Conservation (phyloP, 441 rosid species). For the Erysimum cheiri region DNA sequence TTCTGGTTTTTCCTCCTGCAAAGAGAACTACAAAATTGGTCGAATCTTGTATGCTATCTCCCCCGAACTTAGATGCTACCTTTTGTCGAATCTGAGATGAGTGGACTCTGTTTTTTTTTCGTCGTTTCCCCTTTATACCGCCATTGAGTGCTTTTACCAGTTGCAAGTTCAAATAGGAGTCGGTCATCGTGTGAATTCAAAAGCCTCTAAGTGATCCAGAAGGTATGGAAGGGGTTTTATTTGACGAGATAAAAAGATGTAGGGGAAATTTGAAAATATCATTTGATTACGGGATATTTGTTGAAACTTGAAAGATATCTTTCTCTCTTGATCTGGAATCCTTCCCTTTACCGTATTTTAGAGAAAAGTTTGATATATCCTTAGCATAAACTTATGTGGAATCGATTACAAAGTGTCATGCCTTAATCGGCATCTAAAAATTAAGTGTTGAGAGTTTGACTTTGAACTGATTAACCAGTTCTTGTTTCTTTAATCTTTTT, state of each 20-base stretch:
- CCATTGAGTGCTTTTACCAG: conserved; percentile 6
- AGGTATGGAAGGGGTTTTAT: background rate
- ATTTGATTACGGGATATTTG: conserved; percentile 1
- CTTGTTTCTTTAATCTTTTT: background rate
- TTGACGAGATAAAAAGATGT: background rate
- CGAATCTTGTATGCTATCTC: conserved; percentile 13
- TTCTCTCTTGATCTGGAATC: background rate
- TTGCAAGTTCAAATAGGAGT: conserved; percentile 18
- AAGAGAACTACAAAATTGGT: conserved; percentile 29
- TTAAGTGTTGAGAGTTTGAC: background rate
- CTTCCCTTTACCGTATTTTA: background rate
- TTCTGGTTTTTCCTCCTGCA: conserved; percentile 25
- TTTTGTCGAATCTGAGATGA: conserved; percentile 27
- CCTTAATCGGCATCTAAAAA: conserved; percentile 11
- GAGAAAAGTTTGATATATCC: conserved; percentile 36
- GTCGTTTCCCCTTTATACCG: background rate
- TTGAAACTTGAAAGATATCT: background rate
- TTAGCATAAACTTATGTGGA: conserved; percentile 31
- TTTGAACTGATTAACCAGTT: background rate
- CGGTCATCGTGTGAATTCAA: background rate
- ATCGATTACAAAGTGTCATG: background rate
- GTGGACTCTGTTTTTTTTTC: background rate
- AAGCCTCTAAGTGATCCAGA: background rate
- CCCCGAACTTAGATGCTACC: conserved; percentile 27
- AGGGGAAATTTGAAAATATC: background rate